phyloP scores from a whole-genome alignment of 805 yeast species.

The Yamadazyma endophytica region DNA sequence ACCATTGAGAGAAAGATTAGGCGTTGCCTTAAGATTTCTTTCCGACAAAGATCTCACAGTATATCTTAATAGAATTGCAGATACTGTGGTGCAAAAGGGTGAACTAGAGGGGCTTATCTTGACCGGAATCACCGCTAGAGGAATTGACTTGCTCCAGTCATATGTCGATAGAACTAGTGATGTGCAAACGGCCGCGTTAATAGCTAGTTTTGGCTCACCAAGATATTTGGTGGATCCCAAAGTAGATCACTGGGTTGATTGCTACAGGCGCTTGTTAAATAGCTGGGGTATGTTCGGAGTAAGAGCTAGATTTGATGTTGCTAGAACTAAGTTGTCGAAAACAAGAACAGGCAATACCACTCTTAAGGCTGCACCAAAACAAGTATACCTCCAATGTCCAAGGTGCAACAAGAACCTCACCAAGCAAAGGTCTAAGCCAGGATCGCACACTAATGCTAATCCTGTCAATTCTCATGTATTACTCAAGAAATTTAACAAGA shows the following conservation, averaged over 20 bases:
- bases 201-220: slow-evolving; percentile 79
- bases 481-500: slow-evolving; percentile 33
- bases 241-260: slow-evolving; percentile 73
- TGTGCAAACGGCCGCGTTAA: slow-evolving; percentile 85
- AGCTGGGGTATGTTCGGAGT: slow-evolving; percentile 76
- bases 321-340: slow-evolving; percentile 60
- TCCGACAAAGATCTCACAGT: slow-evolving; percentile 73
- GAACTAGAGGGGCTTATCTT: slow-evolving; percentile 87
- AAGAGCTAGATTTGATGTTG: slow-evolving; percentile 83
- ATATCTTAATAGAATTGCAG: slow-evolving; percentile 67
- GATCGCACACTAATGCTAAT: slow-evolving; percentile 6
- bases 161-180: slow-evolving; percentile 88
- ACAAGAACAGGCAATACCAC: slow-evolving; percentile 46
- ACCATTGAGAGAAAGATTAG: slow-evolving; percentile 83
- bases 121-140: slow-evolving; percentile 88
- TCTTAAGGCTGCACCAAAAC: slow-evolving; percentile 57
- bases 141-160: slow-evolving; percentile 75
- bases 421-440: slow-evolving; percentile 21
- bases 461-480: slow-evolving; percentile 15
- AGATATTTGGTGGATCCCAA: slow-evolving; percentile 71
- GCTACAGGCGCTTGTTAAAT: slow-evolving; percentile 65
- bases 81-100: slow-evolving; percentile 68
- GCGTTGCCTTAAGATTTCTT: slow-evolving; percentile 83
- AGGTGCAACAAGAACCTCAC: slow-evolving; percentile 75
- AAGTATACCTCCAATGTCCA: slow-evolving; percentile 75